Evolutionary conservation across 768 basidiomycete species (phyloP).

Genomic region (Termitomyces sp.): DNA sequence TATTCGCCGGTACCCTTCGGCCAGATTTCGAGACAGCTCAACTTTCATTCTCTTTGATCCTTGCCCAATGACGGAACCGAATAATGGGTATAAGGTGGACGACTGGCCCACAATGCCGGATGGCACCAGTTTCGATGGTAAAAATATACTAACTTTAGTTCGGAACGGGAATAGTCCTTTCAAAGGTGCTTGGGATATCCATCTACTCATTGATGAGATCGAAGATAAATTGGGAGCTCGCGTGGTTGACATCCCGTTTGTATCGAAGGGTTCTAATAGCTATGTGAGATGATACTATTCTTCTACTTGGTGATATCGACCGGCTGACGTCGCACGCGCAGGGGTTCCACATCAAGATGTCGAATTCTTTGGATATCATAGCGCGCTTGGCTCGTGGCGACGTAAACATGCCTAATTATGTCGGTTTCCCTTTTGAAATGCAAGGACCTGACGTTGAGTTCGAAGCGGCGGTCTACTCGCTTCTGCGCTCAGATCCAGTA

Average conservation of each 20-base stretch:
- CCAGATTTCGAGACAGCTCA: background rate
- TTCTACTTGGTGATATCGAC: background rate
- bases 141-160: background rate
- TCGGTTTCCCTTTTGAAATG: background rate
- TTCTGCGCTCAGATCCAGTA: background rate
- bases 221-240: constrained; percentile 2
- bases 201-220: background rate
- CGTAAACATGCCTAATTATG: too few species aligned
- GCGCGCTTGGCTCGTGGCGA: background rate
- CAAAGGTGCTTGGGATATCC: background rate
- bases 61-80: background rate
- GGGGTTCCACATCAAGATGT: constrained; percentile 3
- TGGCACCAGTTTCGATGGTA: background rate
- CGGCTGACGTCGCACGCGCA: background rate
- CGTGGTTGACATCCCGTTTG: background rate
- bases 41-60: background rate
- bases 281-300: background rate
- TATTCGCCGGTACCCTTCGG: too few species aligned
- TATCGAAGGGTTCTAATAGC: background rate
- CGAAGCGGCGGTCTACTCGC: background rate
- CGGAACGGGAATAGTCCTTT: background rate
- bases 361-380: background rate
- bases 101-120: background rate
- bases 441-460: background rate
- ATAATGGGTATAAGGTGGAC: background rate